phyloP scores from a whole-genome alignment of 495 filamentous ascomycete genomes.

The Xylaria acuta region DNA sequence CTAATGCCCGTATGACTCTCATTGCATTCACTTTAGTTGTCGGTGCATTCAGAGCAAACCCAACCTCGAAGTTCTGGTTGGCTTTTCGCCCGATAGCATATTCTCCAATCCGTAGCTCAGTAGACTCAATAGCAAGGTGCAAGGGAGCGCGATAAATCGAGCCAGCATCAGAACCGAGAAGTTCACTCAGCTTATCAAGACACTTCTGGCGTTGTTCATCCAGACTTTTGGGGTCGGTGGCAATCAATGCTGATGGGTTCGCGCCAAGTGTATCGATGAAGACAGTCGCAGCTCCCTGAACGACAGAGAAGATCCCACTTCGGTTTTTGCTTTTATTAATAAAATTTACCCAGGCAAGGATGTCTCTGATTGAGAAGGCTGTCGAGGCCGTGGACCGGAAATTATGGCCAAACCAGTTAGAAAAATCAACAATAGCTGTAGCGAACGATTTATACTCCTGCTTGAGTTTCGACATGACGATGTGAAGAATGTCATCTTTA shows the following conservation, averaged over 20 bases:
- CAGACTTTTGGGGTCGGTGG: conserved; percentile 65
- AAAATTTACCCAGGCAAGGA: conserved; percentile 93
- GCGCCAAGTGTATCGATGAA: conserved; percentile 95
- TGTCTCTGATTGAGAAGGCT: conserved; percentile 86
- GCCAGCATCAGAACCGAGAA: conserved; percentile 68
- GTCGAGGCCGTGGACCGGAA: conserved; percentile 75
- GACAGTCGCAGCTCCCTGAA: conserved; percentile 94
- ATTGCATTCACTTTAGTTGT: conserved; percentile 90
- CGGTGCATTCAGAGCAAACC: conserved; percentile 82
- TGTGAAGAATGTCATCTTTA: conserved; percentile 83
- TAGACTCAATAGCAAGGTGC: conserved; percentile 50
- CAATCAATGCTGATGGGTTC: conserved; percentile 85
- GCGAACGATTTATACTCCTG: conserved; percentile 57
- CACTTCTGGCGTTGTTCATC: conserved; percentile 69
- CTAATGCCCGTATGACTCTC: conserved; percentile 87
- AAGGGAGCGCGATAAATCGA: conserved; percentile 66
- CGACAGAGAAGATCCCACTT: conserved; percentile 50
- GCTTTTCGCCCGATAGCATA: conserved; percentile 68
- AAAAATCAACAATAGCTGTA: conserved; percentile 77
- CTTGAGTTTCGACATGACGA: conserved; percentile 76
- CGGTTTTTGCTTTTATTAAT: conserved; percentile 66
- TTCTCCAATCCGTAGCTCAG: conserved; percentile 67
- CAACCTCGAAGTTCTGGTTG: conserved; percentile 57
- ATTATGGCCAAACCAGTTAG: conserved; percentile 85
- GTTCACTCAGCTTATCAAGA: conserved; percentile 69